A percentile compares a stretch with the other conserved stretches of the same genome.
Evolutionary conservation across 2,329 filamentous ascomycete genomes (phyloP).

Genomic region (Xylaria sp.): DNA sequence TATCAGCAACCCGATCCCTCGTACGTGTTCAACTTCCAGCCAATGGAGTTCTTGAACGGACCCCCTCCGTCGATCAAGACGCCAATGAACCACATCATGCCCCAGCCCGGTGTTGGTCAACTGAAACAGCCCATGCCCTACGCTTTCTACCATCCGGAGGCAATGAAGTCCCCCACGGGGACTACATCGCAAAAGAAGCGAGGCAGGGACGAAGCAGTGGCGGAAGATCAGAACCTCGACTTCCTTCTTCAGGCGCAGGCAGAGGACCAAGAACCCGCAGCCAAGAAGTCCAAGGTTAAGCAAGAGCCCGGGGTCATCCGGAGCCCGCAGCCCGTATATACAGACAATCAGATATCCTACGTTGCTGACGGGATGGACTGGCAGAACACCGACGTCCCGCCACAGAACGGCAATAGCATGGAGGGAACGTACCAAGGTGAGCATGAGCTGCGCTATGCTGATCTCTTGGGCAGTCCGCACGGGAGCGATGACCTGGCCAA

Average conservation of each 20-base stretch:
- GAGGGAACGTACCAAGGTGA: too few species aligned
- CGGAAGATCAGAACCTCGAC: neutral
- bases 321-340: neutral
- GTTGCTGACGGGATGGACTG: neutral
- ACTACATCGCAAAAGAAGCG: constrained; percentile 7
- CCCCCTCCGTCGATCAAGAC: too few species aligned
- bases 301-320: neutral
- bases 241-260: neutral
- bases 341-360: neutral
- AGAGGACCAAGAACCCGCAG: neutral
- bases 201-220: neutral
- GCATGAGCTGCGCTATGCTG: too few species aligned
- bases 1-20: neutral
- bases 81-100: too few species aligned
- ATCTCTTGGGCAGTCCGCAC: neutral
- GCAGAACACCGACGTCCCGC: neutral
- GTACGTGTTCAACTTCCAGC: neutral
- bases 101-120: too few species aligned
- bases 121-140: neutral
- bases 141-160: neutral
- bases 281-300: too few species aligned
- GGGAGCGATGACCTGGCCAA: neutral
- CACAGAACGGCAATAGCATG: too few species aligned
- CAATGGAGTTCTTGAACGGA: too few species aligned
- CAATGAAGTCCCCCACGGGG: neutral